Conservation (phyloP, 1,284 basidiomycete genomes). For the Moesziomyces globuligerus region DNA sequence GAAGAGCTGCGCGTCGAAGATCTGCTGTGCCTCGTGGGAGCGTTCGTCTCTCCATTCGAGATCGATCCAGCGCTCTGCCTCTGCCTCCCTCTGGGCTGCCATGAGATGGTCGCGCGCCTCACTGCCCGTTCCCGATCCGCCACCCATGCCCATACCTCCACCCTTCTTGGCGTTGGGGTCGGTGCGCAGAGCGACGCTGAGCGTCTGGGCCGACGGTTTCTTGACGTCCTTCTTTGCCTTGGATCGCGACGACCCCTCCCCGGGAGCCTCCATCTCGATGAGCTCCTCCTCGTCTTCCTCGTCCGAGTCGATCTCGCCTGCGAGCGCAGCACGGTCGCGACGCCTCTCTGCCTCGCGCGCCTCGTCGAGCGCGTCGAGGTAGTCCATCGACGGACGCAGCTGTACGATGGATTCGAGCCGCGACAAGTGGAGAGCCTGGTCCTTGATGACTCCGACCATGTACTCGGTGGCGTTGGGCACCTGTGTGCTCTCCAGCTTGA, state of each 20-base stretch:
- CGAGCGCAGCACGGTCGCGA: constrained; percentile 48
- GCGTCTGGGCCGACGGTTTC: constrained; percentile 46
- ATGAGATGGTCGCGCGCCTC: constrained; percentile 52
- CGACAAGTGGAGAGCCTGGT: constrained; percentile 62
- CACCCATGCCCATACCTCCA: constrained; percentile 33
- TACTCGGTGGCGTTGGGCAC: constrained; percentile 64
- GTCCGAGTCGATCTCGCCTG: constrained; percentile 45
- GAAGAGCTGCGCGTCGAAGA: constrained; percentile 53
- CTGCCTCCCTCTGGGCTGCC: constrained; percentile 59
- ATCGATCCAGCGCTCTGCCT: constrained; percentile 64
- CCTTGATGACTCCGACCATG: constrained; percentile 61
- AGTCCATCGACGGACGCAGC: constrained; percentile 65
- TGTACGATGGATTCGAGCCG: constrained; percentile 59
- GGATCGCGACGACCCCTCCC: constrained; percentile 30
- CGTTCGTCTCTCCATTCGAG: constrained; percentile 59
- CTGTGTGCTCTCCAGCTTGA: constrained; percentile 57
- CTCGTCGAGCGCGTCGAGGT: constrained; percentile 62
- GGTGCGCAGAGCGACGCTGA: constrained; percentile 58
- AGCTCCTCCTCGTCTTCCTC: constrained; percentile 53
- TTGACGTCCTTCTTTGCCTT: constrained; percentile 42
- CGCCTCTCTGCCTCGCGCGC: constrained; percentile 53
- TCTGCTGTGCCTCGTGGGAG: constrained; percentile 35
- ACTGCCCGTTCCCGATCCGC: constrained; percentile 18
- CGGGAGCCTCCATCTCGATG: constrained; percentile 45
- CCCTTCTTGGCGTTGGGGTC: constrained; percentile 34